Base-by-base conservation (phyloP, 805 yeast species). In the Blastobotrys attinorum region DNA sequence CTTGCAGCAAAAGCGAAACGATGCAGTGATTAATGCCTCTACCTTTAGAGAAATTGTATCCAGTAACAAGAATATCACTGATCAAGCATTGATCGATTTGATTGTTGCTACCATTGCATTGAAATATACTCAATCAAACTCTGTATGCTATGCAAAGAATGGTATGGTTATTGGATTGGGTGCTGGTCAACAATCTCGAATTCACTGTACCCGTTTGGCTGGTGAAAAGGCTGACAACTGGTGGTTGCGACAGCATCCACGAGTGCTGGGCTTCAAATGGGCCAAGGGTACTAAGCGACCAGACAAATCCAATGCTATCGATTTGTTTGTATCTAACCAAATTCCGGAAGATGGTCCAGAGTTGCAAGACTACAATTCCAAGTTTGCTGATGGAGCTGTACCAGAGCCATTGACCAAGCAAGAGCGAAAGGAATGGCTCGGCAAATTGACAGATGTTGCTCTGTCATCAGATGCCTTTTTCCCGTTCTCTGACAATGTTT, bases 91-190 rank as follows among this genome's bases (percentile, higher is more conserved):
- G 35, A 76, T 90, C 54, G 99, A 92, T 66, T 76, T 92, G 63
- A 85, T 95, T 32, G 97, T 92, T 49, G 98, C 99, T 47, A 92
- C 98, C 40, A 86, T 92, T 63, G 95, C 96, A 38, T 76, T 92
- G 65, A 92, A 92, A 69, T 92, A 88, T 76, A 92, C 99, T 15
- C 99, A 92, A 72, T 87, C 96, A 45, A 92, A 92, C 77, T 90
- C 97, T 36, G 98, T 92, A 43, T 88, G 96, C 70, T 92, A 89
- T 67, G 96, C 97, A 57, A 92, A 89, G 72, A 85, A 89, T 66
- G 99, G 99, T 73, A 92, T 92, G 99, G 95, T 92, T 49, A 79
- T 92, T 59, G 99, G 99, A 54, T 77, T 92, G 58, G 99, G 99
- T 61, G 99, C 99, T 48, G 99, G 99, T 54, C 99, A 92, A 75